Evolutionary conservation across 2,329 filamentous ascomycete genomes (phyloP), one percentile per base, ranked within the genome.

Genomic region (Colletotrichum aenigma): DNA sequence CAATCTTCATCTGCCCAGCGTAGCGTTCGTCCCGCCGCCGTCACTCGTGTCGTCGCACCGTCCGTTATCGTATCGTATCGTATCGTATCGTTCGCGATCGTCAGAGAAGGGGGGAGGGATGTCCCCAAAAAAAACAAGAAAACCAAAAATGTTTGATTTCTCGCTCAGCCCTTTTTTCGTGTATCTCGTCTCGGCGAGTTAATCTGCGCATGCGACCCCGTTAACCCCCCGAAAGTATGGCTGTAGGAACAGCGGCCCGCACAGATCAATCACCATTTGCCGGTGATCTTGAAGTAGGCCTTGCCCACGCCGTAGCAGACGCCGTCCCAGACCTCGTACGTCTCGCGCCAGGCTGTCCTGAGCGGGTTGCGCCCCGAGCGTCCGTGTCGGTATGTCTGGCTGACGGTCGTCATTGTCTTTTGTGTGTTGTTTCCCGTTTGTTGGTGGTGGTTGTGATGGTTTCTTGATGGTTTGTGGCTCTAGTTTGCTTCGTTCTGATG

Each of bases 371-470:
- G 84, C 30, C 89, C 90, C 18, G 88, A 84, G 32, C 84, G 89
- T 3, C 90, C 90, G 1, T 90, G 88, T 85, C 89, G 89, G 74
- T 91, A 92, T 9, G 88, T 92, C 75, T 93, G 92, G 70, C 90
- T 93, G 79, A 90, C 89, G 79, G 93, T 93, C 90, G 90, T 93
- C 64, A 74, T 76, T 28, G 15, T 65, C 10, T 30, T 28, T 66
- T 6, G 6, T 24, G 28, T 32, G 38, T 28, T 18, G 1, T 26
- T 21, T 43, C 7, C 10, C 32, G 43, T 58, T 38, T 15, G n/a
- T 16, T 71, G 21, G 60, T 66, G 66, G 32, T 32, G 6, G 30
- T 21, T 16, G 36, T 36, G 21, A 36, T 36, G 12, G 13, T 12
- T 32, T 4, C 28, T 60, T 26, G 9, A 3, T 60, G 10, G 24